Percentiles rank a stretch among this genome's conserved stretches.
These are phyloP conservation scores for Patellifolia procumbens DNA, from an alignment of 179 eudicot genomes.

Conservation along the genomic window DNA sequence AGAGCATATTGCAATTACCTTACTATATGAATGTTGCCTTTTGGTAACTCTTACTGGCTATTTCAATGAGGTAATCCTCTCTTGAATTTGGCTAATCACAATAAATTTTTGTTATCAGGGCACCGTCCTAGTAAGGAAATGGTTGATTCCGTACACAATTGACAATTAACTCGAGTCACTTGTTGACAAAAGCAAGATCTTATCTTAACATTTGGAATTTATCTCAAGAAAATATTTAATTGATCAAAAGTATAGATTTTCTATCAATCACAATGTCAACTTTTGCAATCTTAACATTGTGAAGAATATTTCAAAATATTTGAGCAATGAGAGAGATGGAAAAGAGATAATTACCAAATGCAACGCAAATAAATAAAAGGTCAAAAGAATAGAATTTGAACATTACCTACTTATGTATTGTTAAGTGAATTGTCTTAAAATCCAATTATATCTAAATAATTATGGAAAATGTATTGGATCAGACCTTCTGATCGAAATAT, in stretches of 20 bases:
- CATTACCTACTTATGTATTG: too few relatives aligned
- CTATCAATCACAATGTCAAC: background rate
- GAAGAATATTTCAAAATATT: background rate
- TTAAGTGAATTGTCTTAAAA: too few relatives aligned
- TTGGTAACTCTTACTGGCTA: slow-evolving; percentile 1
- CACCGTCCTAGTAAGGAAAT: background rate
- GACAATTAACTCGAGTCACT: background rate
- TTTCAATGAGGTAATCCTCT: background rate
- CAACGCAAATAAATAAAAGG: too few relatives aligned
- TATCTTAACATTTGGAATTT: background rate
- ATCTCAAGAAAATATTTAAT: too few relatives aligned
- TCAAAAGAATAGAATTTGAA: too few relatives aligned
- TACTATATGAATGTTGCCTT: too few relatives aligned
- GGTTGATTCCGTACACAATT: background rate
- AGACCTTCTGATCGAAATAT: too few relatives aligned
- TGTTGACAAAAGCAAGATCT: background rate
- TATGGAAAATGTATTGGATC: too few relatives aligned
- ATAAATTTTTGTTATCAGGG: background rate
- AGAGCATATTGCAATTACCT: too few relatives aligned
- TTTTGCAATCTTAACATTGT: background rate
- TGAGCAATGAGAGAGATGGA: too few relatives aligned
- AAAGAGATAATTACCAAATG: too few relatives aligned
- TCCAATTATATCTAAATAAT: too few relatives aligned
- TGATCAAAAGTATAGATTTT: background rate
- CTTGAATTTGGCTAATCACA: background rate